Evolutionary conservation across 2,329 filamentous ascomycete species (phyloP).

Genomic region (Seiridium unicorne): DNA sequence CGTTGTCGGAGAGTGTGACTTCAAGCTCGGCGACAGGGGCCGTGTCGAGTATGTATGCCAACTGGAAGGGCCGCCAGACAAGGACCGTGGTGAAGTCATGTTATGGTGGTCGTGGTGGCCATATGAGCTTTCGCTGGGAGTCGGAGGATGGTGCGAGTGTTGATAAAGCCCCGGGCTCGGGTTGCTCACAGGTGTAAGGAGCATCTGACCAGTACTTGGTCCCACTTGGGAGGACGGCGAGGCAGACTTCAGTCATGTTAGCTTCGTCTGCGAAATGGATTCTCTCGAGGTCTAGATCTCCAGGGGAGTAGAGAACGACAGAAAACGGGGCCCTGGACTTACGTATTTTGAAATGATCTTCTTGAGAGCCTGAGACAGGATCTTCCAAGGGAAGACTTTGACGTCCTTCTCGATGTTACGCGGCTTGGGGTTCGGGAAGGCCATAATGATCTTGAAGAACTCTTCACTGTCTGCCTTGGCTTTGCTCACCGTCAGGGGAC

Average conservation of each 20-base stretch:
- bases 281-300: background rate
- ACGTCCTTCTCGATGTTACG: conserved; percentile 99
- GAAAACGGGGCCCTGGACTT: conserved; percentile 11
- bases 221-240: conserved; percentile 24
- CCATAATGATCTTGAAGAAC: conserved; percentile 99
- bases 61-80: conserved; percentile 44
- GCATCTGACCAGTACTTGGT: conserved; percentile 18
- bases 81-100: conserved; percentile 51
- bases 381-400: conserved; percentile 97
- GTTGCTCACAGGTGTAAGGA: conserved; percentile 31
- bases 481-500: conserved; percentile 90
- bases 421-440: conserved; percentile 90
- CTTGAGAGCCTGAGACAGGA: conserved; percentile 80
- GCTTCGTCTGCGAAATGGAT: background rate
- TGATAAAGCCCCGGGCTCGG: conserved; percentile 30
- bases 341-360: conserved; percentile 98
- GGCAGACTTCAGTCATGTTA: conserved; percentile 25
- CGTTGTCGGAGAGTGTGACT: conserved; percentile 33
- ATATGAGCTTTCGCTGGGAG: conserved; percentile 35
- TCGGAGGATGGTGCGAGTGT: conserved; percentile 30
- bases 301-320: background rate
- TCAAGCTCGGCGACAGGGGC: conserved; percentile 42
- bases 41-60: conserved; percentile 49
- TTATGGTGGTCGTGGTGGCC: conserved; percentile 45
- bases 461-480: conserved; percentile 88